These are phyloP conservation scores for Debaryomyces udenii DNA, from an alignment of 1,139 yeast species.

Conservation along the genomic window DNA sequence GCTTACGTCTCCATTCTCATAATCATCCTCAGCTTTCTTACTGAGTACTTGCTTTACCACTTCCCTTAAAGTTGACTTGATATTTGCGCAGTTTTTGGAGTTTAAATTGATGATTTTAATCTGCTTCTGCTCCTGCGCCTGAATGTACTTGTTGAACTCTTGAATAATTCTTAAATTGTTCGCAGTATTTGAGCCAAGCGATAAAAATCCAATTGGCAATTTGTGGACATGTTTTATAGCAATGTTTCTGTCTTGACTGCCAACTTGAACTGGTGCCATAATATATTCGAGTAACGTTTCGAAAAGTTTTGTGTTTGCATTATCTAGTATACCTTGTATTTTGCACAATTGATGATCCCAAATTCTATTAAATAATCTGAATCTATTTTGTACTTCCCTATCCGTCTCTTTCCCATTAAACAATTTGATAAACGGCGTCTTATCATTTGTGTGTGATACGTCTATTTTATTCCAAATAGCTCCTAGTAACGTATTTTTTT, in stretches of 20 bases:
- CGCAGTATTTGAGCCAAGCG: constrained; percentile 60
- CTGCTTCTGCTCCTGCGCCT: constrained; percentile 10
- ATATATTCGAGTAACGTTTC: constrained; percentile 35
- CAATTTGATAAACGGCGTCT: constrained; percentile 38
- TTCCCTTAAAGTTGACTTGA: constrained; percentile 43
- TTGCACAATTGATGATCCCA: constrained; percentile 42
- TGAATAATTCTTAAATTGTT: constrained; percentile 52
- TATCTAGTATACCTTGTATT: constrained; percentile 41
- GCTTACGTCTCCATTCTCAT: constrained; percentile 9
- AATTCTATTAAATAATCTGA: constrained; percentile 37
- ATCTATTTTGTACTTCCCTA: constrained; percentile 37
- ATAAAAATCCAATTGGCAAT: constrained; percentile 48
- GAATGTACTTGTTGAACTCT: constrained; percentile 39
- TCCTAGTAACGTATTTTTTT: constrained; percentile 4
- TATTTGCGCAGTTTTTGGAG: constrained; percentile 45
- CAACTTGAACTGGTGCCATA: constrained; percentile 10
- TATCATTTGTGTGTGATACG: constrained; percentile 1
- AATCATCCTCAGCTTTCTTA: constrained; percentile 10
- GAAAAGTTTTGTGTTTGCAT: constrained; percentile 43
- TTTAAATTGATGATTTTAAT: constrained; percentile 40
- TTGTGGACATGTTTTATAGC: constrained; percentile 17
- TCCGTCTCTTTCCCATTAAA: constrained; percentile 44
- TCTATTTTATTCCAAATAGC: constrained; percentile 6
- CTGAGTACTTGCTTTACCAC: constrained; percentile 37
- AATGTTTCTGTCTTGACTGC: constrained; percentile 9